These are phyloP conservation scores for Aspergillus bombycis DNA, from an alignment of 2,329 filamentous ascomycete species.

Conservation along the genomic window DNA sequence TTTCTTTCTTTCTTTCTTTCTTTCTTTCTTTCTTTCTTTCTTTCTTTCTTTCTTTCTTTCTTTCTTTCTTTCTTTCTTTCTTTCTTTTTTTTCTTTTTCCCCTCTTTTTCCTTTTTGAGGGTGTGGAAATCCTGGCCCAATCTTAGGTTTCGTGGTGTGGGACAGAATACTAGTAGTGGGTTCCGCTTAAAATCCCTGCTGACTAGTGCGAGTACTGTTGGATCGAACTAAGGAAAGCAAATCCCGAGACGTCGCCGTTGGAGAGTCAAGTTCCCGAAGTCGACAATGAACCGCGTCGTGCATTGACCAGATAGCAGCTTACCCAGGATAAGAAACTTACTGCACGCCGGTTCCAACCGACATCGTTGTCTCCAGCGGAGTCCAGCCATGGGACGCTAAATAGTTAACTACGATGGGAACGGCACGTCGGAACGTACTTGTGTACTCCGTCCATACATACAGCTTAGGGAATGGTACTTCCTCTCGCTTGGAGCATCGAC, in stretches of 20 bases:
- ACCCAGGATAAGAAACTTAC: slow-evolving; percentile 6
- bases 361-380: slow-evolving; percentile 1
- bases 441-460: not conserved
- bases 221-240: slow-evolving; percentile 12
- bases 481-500: not conserved
- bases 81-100: not conserved
- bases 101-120: not conserved
- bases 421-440: not conserved
- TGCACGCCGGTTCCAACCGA: slow-evolving; percentile 12
- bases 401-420: not conserved
- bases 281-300: not conserved
- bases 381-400: slow-evolving; percentile 4
- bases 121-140: not conserved
- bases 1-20: too few species aligned
- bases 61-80: not conserved
- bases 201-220: not conserved
- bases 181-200: slow-evolving; percentile 10
- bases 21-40: too few species aligned
- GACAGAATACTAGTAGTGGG: not conserved
- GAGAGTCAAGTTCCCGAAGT: slow-evolving; percentile 6
- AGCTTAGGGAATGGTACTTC: not conserved
- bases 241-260: slow-evolving; percentile 9
- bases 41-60: not conserved
- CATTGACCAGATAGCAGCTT: slow-evolving; percentile 11
- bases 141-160: not conserved